Evolutionary conservation across 371 early-diverging fungal genomes (phyloP).

Genomic region (Mucor saturninus): DNA sequence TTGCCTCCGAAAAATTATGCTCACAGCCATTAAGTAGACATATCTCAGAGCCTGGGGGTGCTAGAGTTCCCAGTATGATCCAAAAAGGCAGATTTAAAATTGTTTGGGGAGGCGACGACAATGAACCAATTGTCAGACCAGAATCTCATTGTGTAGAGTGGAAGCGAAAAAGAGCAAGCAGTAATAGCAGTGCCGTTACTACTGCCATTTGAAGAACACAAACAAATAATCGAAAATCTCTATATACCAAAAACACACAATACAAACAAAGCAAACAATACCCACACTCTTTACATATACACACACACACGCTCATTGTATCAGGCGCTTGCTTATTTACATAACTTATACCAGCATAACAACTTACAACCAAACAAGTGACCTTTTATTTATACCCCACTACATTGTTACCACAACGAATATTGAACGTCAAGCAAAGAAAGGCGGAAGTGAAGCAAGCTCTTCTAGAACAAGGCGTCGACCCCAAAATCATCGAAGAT

Average conservation of each 20-base stretch:
- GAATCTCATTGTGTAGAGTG: conserved; percentile 28
- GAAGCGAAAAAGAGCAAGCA: conserved; percentile 30
- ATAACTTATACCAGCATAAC: background rate
- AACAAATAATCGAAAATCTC: background rate
- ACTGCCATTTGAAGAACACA: background rate
- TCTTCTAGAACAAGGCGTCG: too few relatives aligned
- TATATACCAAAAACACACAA: background rate
- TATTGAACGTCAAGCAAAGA: too few relatives aligned
- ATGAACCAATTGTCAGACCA: conserved; percentile 8
- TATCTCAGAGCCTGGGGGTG: conserved; percentile 14
- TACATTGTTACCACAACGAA: background rate
- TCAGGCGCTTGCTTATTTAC: background rate
- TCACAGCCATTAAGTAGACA: conserved; percentile 13
- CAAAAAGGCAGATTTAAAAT: conserved; percentile 52
- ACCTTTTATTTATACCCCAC: conserved; percentile 3
- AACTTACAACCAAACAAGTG: background rate
- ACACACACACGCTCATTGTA: background rate
- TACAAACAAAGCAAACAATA: background rate
- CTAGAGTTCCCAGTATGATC: conserved; percentile 25
- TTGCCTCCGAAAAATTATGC: background rate
- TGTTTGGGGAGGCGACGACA: conserved; percentile 32
- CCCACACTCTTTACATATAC: background rate
- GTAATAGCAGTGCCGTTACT: background rate
- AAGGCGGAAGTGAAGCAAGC: too few relatives aligned
- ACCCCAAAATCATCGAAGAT: too few relatives aligned